phyloP scores from a whole-genome alignment of 331 rosid species.

The Rosa hybrid region DNA sequence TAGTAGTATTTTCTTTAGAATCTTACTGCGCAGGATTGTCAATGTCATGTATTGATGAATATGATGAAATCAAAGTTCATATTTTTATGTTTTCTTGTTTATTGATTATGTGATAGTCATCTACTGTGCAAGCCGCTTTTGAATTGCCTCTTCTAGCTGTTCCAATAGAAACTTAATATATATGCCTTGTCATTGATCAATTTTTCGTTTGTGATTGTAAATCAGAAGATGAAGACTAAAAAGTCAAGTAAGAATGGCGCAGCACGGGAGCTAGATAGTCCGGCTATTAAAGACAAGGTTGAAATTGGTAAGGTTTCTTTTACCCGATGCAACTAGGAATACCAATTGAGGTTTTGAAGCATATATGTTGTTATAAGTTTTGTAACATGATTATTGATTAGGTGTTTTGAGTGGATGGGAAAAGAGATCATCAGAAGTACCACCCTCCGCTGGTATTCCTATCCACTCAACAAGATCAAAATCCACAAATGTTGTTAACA shows the following conservation, averaged over 20 bases:
- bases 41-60: background rate
- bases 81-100: background rate
- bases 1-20: background rate
- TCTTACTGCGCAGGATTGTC: background rate
- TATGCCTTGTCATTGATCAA: background rate
- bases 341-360: background rate
- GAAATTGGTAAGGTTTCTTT: no score
- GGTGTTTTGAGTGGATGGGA: background rate
- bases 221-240: slow-evolving; percentile 19
- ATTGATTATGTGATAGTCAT: background rate
- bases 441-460: no score
- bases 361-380: background rate
- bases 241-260: slow-evolving; percentile 45
- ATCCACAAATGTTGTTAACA: no score
- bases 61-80: background rate
- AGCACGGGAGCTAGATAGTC: slow-evolving; percentile 42
- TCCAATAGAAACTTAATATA: background rate
- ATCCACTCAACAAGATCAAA: no score
- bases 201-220: background rate
- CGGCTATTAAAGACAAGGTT: background rate
- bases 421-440: no score
- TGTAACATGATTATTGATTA: background rate
- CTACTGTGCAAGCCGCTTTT: background rate
- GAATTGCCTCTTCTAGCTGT: background rate
- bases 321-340: background rate